Conservation (phyloP, 2,329 filamentous ascomycete species). For the Bipolaris victoriae region DNA sequence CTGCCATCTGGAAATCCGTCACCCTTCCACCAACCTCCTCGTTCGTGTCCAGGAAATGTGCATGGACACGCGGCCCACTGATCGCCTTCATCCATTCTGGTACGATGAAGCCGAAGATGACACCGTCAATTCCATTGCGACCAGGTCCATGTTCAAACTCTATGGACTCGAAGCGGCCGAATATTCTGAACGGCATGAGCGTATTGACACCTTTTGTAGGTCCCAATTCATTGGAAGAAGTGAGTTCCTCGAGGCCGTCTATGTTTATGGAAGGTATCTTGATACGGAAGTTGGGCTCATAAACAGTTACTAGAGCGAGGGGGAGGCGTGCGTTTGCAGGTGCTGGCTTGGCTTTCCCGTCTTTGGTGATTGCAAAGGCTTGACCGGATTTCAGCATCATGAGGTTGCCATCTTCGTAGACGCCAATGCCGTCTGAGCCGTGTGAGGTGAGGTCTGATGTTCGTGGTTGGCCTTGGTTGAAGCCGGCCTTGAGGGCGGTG, state of each 20-base stretch:
- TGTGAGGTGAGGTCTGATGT: constrained; percentile 50
- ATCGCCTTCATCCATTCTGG: constrained; percentile 51
- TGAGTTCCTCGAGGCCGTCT: constrained; percentile 25
- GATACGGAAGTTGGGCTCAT: constrained; percentile 45
- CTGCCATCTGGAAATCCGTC: constrained; percentile 46
- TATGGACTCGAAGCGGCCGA: constrained; percentile 46
- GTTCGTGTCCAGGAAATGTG: constrained; percentile 40
- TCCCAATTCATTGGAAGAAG: constrained; percentile 23
- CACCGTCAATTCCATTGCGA: constrained; percentile 44
- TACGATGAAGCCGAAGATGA: constrained; percentile 50
- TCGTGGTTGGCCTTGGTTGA: constrained; percentile 44
- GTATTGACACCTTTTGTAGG: constrained; percentile 46
- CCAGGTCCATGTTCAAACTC: constrained; percentile 28
- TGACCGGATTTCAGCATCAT: constrained; percentile 47
- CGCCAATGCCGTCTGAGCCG: constrained; percentile 52
- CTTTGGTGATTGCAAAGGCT: constrained; percentile 41
- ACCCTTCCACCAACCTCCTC: constrained; percentile 47
- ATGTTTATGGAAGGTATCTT: constrained; percentile 28
- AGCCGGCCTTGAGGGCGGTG: constrained; percentile 47
- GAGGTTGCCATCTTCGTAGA: constrained; percentile 50
- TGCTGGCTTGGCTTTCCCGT: constrained; percentile 42
- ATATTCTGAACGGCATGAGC: constrained; percentile 49
- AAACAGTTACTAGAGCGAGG: constrained; percentile 52
- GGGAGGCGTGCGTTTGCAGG: constrained; percentile 44
- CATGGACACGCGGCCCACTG: constrained; percentile 49